These are phyloP conservation scores for Mycena alexandri DNA, from an alignment of 768 basidiomycete genomes.

Conservation along the genomic window DNA sequence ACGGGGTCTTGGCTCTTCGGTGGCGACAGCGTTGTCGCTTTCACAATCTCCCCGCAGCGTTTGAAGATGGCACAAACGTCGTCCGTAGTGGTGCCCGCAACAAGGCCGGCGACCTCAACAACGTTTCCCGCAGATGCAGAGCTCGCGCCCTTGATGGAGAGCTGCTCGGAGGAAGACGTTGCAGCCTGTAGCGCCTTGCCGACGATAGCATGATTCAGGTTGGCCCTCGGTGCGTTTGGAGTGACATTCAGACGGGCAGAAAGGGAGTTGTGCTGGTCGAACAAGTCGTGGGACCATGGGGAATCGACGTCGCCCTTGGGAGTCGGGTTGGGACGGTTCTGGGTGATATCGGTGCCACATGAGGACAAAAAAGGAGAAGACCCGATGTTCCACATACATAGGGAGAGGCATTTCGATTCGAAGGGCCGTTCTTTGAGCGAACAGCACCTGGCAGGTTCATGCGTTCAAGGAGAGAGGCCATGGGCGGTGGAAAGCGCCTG, in stretches of 20 bases:
- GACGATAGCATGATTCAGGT: constrained; percentile 59
- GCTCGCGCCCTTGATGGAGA: constrained; percentile 81
- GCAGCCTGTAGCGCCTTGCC: constrained; percentile 78
- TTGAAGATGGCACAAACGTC: constrained; percentile 91
- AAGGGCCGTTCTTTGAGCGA: constrained; percentile 54
- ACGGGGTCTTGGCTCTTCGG: constrained; percentile 56
- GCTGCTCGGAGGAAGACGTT: constrained; percentile 50
- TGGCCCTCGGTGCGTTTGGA: constrained; percentile 63
- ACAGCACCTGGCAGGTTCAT: constrained; percentile 62
- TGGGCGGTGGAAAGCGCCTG: constrained; percentile 11
- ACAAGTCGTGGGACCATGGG: constrained; percentile 81
- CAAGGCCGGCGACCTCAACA: constrained; percentile 81
- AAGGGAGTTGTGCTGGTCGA: constrained; percentile 70
- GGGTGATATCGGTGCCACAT: constrained; percentile 34
- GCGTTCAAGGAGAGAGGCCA: constrained; percentile 73
- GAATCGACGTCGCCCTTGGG: constrained; percentile 77
- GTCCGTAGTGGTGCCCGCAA: constrained; percentile 81
- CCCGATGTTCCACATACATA: constrained; percentile 59
- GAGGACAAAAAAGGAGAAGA: constrained; percentile 39
- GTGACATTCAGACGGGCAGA: constrained; percentile 66
- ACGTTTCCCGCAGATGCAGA: constrained; percentile 66
- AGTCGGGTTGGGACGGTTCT: constrained; percentile 64
- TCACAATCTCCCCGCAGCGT: constrained; percentile 76
- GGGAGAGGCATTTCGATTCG: constrained; percentile 59
- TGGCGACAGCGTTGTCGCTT: constrained; percentile 57